Evolutionary conservation across 495 filamentous ascomycete species (phyloP).

Genomic region (Talaromyces proteolyticus): DNA sequence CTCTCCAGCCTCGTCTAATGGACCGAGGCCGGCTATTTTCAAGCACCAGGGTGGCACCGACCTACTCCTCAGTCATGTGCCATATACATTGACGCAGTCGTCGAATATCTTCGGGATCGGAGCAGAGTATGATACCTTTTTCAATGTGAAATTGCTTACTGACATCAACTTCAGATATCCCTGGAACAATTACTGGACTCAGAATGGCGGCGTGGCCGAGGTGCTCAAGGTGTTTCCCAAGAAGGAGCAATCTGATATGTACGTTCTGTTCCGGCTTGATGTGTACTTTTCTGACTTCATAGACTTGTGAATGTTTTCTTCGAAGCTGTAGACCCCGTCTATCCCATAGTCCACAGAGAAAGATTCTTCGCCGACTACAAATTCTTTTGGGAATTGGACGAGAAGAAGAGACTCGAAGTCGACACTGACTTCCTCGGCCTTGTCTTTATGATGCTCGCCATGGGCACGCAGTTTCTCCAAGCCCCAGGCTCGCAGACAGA

Average conservation of each 20-base stretch:
- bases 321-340: conserved; percentile 67
- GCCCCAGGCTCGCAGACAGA: conserved; percentile 43
- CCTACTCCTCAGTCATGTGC: conserved; percentile 61
- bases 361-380: conserved; percentile 67
- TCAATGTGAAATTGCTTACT: conserved; percentile 11
- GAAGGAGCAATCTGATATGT: conserved; percentile 65
- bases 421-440: conserved; percentile 60
- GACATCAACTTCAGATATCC: conserved; percentile 54
- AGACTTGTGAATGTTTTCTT: conserved; percentile 60
- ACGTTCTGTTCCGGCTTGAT: background rate
- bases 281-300: background rate
- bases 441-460: conserved; percentile 62
- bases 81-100: conserved; percentile 40
- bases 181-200: conserved; percentile 75
- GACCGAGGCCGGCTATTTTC: conserved; percentile 36
- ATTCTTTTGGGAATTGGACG: conserved; percentile 55
- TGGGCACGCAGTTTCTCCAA: conserved; percentile 67
- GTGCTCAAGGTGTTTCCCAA: conserved; percentile 64
- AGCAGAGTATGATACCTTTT: background rate
- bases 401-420: conserved; percentile 38
- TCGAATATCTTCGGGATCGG: conserved; percentile 56
- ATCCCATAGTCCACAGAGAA: conserved; percentile 63
- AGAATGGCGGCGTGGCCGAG: conserved; percentile 61
- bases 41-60: conserved; percentile 29
- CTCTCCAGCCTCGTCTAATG: conserved; percentile 28